Evolutionary conservation across 179 eudicot genomes (phyloP).

Genomic region (Sideroxylon spinosum): DNA sequence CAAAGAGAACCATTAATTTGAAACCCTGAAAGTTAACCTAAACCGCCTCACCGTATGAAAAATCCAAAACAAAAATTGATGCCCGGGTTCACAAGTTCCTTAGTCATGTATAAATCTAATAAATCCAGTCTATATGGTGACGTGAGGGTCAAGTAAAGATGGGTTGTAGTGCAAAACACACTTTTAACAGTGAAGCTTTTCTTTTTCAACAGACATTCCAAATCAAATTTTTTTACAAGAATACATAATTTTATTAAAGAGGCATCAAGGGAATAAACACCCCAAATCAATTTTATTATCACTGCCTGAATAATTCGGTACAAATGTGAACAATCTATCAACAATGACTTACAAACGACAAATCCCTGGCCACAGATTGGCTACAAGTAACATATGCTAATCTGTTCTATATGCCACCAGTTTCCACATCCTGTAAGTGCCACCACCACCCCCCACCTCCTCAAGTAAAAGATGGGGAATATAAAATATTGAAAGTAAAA

Average conservation of each 20-base stretch:
- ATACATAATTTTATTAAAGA: too few relatives aligned
- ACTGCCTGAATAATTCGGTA: neutral
- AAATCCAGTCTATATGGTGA: neutral
- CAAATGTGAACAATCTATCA: neutral
- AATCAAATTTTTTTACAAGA: neutral
- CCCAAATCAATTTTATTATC: neutral
- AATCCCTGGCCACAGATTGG: neutral
- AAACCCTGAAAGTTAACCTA: neutral
- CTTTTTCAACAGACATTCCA: neutral
- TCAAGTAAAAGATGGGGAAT: too few relatives aligned
- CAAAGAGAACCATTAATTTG: constrained; percentile 6
- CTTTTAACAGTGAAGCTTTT: neutral
- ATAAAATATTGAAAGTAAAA: neutral
- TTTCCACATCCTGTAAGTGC: neutral
- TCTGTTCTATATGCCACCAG: neutral
- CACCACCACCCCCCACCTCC: too few relatives aligned
- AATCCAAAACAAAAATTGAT: neutral
- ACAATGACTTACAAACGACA: neutral
- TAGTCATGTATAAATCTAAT: neutral
- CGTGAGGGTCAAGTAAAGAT: neutral
- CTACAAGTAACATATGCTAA: neutral
- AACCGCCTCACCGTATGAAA: neutral
- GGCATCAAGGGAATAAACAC: too few relatives aligned
- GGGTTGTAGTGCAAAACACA: neutral
- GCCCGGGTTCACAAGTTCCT: neutral